phyloP scores from a whole-genome alignment of 23 red algal species.

The Gracilaria caudata region DNA sequence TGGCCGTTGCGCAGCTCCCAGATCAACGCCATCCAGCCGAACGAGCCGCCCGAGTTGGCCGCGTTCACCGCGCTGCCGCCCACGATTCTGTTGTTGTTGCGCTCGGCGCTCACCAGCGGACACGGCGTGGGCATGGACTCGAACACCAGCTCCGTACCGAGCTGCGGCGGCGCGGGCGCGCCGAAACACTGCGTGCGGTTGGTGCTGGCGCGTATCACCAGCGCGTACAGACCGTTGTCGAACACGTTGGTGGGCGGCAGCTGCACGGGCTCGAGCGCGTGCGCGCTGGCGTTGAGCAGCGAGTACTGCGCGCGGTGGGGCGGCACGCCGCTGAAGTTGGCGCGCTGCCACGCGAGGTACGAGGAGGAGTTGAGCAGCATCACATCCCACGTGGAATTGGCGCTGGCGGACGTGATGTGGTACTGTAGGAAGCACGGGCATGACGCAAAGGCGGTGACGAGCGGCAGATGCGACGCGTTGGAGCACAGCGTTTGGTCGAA shows the following conservation, averaged over 20 bases:
- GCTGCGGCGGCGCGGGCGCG: neutral
- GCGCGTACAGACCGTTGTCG: neutral
- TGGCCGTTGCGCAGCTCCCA: conserved; percentile 12
- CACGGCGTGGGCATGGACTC: conserved; percentile 47
- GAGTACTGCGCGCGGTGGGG: neutral
- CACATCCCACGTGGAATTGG: conserved; percentile 59
- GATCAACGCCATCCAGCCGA: conserved; percentile 63
- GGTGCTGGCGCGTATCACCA: conserved; percentile 30
- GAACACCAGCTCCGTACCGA: conserved; percentile 22
- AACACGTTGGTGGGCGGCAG: conserved; percentile 32
- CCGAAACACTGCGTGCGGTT: conserved; percentile 32
- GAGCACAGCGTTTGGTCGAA: neutral
- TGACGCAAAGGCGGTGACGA: neutral
- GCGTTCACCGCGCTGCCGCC: conserved; percentile 30
- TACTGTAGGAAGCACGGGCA: conserved; percentile 56
- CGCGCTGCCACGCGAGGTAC: conserved; percentile 25
- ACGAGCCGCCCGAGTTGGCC: conserved; percentile 19
- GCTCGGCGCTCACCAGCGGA: neutral
- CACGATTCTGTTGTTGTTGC: neutral
- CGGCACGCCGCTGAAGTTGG: conserved; percentile 13
- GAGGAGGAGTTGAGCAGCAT: conserved; percentile 5
- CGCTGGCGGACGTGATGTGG: conserved; percentile 27
- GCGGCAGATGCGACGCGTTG: neutral
- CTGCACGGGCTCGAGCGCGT: neutral
- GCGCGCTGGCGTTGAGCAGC: neutral